phyloP scores from a whole-genome alignment of 352 stramenopile genomes.

The Phytophthora europaea region DNA sequence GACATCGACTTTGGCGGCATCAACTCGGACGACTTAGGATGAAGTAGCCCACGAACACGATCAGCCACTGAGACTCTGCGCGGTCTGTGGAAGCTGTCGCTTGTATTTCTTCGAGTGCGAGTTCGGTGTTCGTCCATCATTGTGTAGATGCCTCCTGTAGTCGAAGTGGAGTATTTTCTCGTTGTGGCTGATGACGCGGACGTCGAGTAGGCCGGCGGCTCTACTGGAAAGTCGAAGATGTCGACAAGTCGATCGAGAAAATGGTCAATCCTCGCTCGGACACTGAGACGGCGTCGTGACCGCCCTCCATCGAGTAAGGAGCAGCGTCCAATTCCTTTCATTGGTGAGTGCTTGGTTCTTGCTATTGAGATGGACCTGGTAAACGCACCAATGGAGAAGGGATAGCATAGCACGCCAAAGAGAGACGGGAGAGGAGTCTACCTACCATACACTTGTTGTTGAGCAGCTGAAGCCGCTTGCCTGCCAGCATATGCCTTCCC shows the following conservation, averaged over 20 bases:
- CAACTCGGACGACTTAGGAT: background rate
- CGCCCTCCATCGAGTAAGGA: constrained; percentile 50
- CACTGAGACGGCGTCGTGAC: constrained; percentile 32
- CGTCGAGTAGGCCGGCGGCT: background rate
- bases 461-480: constrained; percentile 15
- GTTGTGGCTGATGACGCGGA: background rate
- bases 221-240: constrained; percentile 54
- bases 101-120: constrained; percentile 13
- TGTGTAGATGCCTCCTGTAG: constrained; percentile 16
- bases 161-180: constrained; percentile 14
- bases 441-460: constrained; percentile 1
- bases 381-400: constrained; percentile 18
- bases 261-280: constrained; percentile 34
- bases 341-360: constrained; percentile 1
- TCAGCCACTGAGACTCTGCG: constrained; percentile 21
- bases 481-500: background rate
- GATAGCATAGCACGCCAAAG: constrained; percentile 14
- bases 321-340: constrained; percentile 41
- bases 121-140: constrained; percentile 19
- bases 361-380: background rate
- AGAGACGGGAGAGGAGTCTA: constrained; percentile 25
- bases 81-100: constrained; percentile 2
- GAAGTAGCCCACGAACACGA: constrained; percentile 19
- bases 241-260: constrained; percentile 54
- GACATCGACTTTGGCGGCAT: constrained; percentile 14